Base-by-base conservation (phyloP, 2,329 filamentous ascomycete species). In the Fonsecaea pedrosoi region DNA sequence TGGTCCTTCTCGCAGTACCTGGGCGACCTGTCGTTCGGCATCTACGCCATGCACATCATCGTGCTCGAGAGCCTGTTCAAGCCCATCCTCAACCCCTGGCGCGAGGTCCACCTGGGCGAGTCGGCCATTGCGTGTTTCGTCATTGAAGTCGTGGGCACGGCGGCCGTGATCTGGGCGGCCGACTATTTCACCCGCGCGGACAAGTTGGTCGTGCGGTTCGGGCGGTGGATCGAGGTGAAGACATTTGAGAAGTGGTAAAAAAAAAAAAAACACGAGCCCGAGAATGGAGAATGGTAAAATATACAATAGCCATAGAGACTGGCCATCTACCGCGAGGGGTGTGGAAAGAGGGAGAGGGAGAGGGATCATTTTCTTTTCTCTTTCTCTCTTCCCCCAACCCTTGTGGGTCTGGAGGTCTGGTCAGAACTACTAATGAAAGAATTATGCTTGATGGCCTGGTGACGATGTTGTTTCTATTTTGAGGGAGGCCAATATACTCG, bases 11-110 rank as follows among this genome's bases (percentile, higher is more conserved):
- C 80, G 13, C 79, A 80, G 62, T 82, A 82, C 66, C 72, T 83
- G 9, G 81, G 81, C 66, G 79, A 79, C 53, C 78, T 82, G 56
- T 82, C 80, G 0, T 83, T 80, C 67, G 78, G 80, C 4, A 78
- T 83, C 58, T 83, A 83, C 62, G 78, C 82, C 60, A 80, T 82
- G 45, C 81, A 83, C 60, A 54, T 58, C 21, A n/a, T 61, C 4
- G 40, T 66, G 12, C 3, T 54, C 25, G 56, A 59, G n/a, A 45
- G 53, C 18, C 30, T 62, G 3, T 65, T 62, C 57, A 34, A 37
- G 34, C n/a, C 53, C n/a, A 34, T 62, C 32, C n/a, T 61, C n/a
- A 15, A 54, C 18, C 48, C 55, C 10, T 60, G 57, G 64, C 45
- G 62, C 9, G 18, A 8, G 34, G 13, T 15, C 7, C 15, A 57